phyloP scores from a whole-genome alignment of 2,329 filamentous ascomycete genomes.

The Arthrobotrys conoides region DNA sequence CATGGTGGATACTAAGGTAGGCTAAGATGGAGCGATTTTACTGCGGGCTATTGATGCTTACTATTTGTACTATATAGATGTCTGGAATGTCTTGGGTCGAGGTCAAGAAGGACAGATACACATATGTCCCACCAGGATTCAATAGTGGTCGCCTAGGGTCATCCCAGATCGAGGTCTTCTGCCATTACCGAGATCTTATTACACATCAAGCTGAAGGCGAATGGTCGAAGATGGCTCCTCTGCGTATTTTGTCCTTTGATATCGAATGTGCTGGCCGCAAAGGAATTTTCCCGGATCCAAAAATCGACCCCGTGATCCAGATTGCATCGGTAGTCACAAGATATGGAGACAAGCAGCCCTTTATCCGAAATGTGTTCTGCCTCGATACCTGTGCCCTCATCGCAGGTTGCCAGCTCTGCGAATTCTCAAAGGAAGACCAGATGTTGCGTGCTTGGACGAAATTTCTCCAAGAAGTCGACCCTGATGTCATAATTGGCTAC shows the following conservation, averaged over 20 bases:
- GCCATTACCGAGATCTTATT: constrained; percentile 85
- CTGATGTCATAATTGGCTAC: constrained; percentile 98
- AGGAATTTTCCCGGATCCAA: constrained; percentile 94
- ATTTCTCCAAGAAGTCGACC: constrained; percentile 90
- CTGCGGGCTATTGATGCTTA: not conserved
- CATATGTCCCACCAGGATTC: constrained; percentile 72
- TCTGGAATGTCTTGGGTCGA: constrained; percentile 98
- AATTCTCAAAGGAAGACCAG: constrained; percentile 83
- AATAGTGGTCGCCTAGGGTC: constrained; percentile 82
- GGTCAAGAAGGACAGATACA: constrained; percentile 76
- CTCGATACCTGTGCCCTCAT: constrained; percentile 92
- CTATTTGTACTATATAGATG: constrained; percentile 71
- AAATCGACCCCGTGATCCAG: constrained; percentile 94
- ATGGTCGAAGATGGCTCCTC: constrained; percentile 97
- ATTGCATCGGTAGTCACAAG: constrained; percentile 96
- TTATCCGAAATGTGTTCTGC: constrained; percentile 96
- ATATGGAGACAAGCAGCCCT: constrained; percentile 95
- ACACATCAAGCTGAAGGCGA: constrained; percentile 91
- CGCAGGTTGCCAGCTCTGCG: constrained; percentile 91
- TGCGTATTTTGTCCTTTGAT: constrained; percentile 95
- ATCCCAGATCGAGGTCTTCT: constrained; percentile 93
- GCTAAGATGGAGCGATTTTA: constrained; percentile 52
- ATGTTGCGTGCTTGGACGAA: constrained; percentile 95
- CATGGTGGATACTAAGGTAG: constrained; percentile 94
- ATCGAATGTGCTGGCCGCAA: constrained; percentile 98